These are phyloP conservation scores for Shiraia sp. DNA, from an alignment of 2,329 filamentous ascomycete genomes.

Conservation along the genomic window DNA sequence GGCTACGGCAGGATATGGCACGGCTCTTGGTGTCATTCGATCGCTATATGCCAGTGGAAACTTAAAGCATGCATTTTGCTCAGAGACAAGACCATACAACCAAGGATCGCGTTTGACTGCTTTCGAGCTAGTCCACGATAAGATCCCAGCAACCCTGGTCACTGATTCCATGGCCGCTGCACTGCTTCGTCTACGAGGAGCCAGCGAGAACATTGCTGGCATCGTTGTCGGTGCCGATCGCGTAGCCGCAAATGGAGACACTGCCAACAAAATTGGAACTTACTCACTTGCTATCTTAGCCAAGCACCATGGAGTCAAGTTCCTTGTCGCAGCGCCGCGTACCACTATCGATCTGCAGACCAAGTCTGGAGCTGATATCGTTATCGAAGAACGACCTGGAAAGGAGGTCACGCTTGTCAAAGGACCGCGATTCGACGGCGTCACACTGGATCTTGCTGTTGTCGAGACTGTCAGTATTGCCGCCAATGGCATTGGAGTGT, in stretches of 20 bases:
- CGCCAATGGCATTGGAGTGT: constrained; percentile 75
- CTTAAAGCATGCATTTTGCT: constrained; percentile 88
- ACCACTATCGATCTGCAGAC: constrained; percentile 91
- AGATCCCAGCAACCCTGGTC: constrained; percentile 87
- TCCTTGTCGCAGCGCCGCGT: constrained; percentile 90
- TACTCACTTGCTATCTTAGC: constrained; percentile 92
- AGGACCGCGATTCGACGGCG: constrained; percentile 70
- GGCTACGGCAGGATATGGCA: constrained; percentile 96
- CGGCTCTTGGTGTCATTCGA: constrained; percentile 90
- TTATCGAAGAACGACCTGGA: constrained; percentile 83
- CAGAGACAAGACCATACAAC: constrained; percentile 96
- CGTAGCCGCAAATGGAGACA: constrained; percentile 95
- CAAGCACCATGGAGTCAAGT: constrained; percentile 84
- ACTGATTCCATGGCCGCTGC: constrained; percentile 97
- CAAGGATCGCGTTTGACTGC: constrained; percentile 93
- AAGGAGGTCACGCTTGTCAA: constrained; percentile 84
- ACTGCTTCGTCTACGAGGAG: constrained; percentile 68
- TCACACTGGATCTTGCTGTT: constrained; percentile 63
- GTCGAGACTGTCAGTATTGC: constrained; percentile 80
- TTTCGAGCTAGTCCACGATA: constrained; percentile 93
- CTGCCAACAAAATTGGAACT: constrained; percentile 97
- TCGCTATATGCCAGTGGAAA: constrained; percentile 69
- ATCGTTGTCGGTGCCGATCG: constrained; percentile 94
- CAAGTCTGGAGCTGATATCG: constrained; percentile 74
- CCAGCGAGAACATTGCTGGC: constrained; percentile 71